phyloP scores from a whole-genome alignment of 176 grass and related monocot species.

The Oryza meridionalis region DNA sequence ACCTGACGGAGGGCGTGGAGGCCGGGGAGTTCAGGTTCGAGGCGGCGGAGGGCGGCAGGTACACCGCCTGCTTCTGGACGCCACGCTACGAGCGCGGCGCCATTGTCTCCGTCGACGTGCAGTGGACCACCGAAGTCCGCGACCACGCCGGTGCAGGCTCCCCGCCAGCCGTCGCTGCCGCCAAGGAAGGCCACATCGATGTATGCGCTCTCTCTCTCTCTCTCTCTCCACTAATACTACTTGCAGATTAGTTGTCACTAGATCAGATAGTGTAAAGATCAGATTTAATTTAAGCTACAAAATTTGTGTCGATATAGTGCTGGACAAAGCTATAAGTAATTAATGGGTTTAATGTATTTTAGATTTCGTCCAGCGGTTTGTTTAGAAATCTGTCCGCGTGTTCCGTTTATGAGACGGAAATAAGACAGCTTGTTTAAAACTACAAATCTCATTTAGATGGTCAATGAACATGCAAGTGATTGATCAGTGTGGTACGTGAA shows the following conservation, averaged over 20 bases:
- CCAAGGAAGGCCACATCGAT: slow-evolving; percentile 38
- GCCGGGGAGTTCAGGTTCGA: slow-evolving; percentile 53
- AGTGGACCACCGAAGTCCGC: slow-evolving; percentile 48
- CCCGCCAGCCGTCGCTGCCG: neutral
- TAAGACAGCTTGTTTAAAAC: neutral
- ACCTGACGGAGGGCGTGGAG: slow-evolving; percentile 43
- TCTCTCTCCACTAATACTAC: neutral
- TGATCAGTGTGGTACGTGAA: neutral
- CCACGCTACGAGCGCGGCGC: slow-evolving; percentile 43
- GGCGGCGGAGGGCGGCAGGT: slow-evolving; percentile 22
- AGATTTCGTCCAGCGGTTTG: neutral
- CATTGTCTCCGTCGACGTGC: slow-evolving; percentile 50
- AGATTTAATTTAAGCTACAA: neutral
- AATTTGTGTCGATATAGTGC: neutral
- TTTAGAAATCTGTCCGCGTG: neutral
- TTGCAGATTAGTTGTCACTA: neutral
- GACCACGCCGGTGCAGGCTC: slow-evolving; percentile 4
- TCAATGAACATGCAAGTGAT: neutral
- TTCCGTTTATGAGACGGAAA: neutral
- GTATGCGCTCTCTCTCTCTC: slow-evolving; percentile 20
- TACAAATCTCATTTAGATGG: neutral
- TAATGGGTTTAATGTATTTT: neutral
- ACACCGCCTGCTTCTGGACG: slow-evolving; percentile 59
- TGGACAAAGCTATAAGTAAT: neutral
- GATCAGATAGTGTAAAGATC: neutral